phyloP scores from a whole-genome alignment of 2,329 filamentous ascomycete species.

The Davidsoniella eucalypti region DNA sequence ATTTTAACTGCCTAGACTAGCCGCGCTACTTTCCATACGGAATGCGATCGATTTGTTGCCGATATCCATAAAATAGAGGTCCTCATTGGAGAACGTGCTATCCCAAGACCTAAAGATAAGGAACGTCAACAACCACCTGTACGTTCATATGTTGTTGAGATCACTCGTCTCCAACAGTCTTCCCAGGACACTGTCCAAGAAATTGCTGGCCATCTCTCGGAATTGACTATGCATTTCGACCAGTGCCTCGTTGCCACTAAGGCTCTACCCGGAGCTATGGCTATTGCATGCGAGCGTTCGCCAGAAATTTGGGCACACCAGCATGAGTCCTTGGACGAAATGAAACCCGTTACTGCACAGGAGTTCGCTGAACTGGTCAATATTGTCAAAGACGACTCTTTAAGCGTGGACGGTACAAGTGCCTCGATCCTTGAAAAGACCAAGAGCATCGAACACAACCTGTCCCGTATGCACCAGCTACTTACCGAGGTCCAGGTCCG shows the following conservation, averaged over 20 bases:
- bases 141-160: slow-evolving; percentile 18
- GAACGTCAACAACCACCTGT: slow-evolving; percentile 9
- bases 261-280: slow-evolving; percentile 68
- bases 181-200: slow-evolving; percentile 61
- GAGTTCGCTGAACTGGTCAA: slow-evolving; percentile 71
- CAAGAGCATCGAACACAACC: slow-evolving; percentile 23
- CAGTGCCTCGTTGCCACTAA: slow-evolving; percentile 82
- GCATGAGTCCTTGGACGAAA: slow-evolving; percentile 25
- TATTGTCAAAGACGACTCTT: slow-evolving; percentile 58
- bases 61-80: slow-evolving; percentile 52
- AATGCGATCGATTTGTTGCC: slow-evolving; percentile 58
- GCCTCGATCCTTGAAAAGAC: slow-evolving; percentile 48
- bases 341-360: slow-evolving; percentile 56
- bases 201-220: slow-evolving; percentile 68
- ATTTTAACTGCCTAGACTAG: slow-evolving; percentile 23
- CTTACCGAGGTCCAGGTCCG: slow-evolving; percentile 44
- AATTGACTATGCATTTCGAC: slow-evolving; percentile 77
- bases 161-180: slow-evolving; percentile 38
- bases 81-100: slow-evolving; percentile 25
- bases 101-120: slow-evolving; percentile 19
- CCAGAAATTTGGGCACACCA: slow-evolving; percentile 37
- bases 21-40: slow-evolving; percentile 58
- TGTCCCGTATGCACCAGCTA: slow-evolving; percentile 60
- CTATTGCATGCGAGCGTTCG: slow-evolving; percentile 49
- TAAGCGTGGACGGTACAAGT: slow-evolving; percentile 49